Evolutionary conservation across 805 yeast species (phyloP), one percentile per base, ranked within the genome.

Genomic region (Metschnikowia bowlesiae): DNA sequence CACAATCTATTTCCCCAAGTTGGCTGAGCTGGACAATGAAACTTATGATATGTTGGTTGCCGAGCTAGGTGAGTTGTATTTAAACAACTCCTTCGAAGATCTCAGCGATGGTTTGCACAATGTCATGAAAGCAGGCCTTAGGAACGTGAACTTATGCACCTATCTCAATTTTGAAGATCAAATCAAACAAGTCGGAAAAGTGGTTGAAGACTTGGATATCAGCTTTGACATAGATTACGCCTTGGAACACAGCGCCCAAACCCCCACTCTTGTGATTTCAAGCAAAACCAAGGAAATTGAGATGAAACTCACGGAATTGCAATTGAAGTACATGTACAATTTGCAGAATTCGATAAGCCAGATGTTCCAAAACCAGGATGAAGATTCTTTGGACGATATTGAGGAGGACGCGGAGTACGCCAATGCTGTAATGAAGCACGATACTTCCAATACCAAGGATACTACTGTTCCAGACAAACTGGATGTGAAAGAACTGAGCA

Each of bases 31-130:
- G 4, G 62, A 66, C 1, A 62, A 59, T 2, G 58, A 68, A 2
- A 54, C 55, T 28, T 81, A 78, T 59, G 92, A 92, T 60, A 69
- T 78, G 16, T 63, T 92, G 33, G 82, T 86, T 0, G 80, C 85
- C 14, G 81, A 88, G 58, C 73, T 91, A 46, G 99, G 99, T 55
- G 96, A 92, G 62, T 69, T 94, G 8, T 84, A 78, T 56, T 80
- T 90, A 14, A 69, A 74, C 3, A 94, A 91, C 64, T 65, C 65
- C 9, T 90, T 88, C 62, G 57, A 62, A 9, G 60, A 62, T 2
- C 58, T 54, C 1, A 65, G 60, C 0, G 60, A 50, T 0, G 48
- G 40, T 0, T 58, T 71, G 9, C 68, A 80, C 22, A 90, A 89
- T 60, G 62, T 75, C 6, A 80, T 91, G 11, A 63, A 73, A 13